Evolutionary conservation across 768 basidiomycete species (phyloP), one percentile per base, ranked within the genome.

Genomic region (Tulasnella sp.): DNA sequence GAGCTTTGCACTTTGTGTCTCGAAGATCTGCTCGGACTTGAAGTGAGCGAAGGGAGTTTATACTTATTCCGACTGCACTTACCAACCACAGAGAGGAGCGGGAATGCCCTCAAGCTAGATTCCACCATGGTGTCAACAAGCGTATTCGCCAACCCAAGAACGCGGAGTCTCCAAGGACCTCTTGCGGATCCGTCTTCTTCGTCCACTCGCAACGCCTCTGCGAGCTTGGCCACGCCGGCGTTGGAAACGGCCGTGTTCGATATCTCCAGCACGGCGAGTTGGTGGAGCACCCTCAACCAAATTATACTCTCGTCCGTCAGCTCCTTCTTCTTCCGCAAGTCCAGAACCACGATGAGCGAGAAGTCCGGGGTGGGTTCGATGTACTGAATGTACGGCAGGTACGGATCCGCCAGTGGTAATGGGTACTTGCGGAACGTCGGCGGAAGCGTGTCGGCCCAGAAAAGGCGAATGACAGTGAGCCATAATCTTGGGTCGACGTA

Each of bases 221-320:
- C 85, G 16, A 95, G 88, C 8, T 87, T 84, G 46, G 87, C 87
- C 75, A 94, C 83, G 16, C 90, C 92, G 82, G 89, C 88, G 2
- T 89, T 83, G 3, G 89, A 89, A 48, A 95, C 82, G 2, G 81
- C 37, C 1, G 91, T 92, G 14, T 84, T 86, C 75, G 91, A 91
- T 37, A 89, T 88, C 84, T 94, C 93, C n/a, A 95, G 86, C 0
- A 91, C 94, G 64, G 86, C 83, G n/a, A 95, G 86, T 8, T 87
- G 86, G 82, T 89, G 90, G 5, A 95, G 87, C 14, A 85, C 82
- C 41, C 88, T 89, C 41, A 94, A 86, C 12, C 85, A 84, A 58
- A 87, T 80, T 40, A 93, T 87, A 72, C 88, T 89, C 34, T 89
- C 85, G 84, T 95, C 94, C 40, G 88, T 89, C 0, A 95, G 86